These are phyloP conservation scores for Naematelia aurantialba DNA, from an alignment of 768 basidiomycete genomes.

Conservation along the genomic window DNA sequence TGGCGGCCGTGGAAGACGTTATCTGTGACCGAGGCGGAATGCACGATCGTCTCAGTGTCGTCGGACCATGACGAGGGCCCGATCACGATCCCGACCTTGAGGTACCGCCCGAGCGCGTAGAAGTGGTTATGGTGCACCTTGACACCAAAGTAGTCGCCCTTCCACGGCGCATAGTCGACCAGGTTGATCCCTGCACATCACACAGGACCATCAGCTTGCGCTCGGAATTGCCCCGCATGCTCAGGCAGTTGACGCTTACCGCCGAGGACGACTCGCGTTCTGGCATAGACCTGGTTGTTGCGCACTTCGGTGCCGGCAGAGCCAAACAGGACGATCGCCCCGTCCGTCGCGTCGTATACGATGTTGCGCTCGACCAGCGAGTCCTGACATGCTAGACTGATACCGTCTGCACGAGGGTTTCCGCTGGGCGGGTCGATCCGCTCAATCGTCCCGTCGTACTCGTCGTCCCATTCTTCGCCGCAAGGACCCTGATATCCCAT, in stretches of 20 bases:
- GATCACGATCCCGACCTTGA: conserved; percentile 50
- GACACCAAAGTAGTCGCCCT: conserved; percentile 48
- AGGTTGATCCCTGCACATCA: conserved; percentile 48
- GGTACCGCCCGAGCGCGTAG: conserved; percentile 43
- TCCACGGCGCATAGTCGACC: conserved; percentile 50
- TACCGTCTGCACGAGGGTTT: conserved; percentile 49
- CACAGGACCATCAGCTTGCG: not conserved
- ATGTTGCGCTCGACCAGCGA: conserved; percentile 49
- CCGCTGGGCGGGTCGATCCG: conserved; percentile 41
- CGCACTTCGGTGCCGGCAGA: conserved; percentile 44
- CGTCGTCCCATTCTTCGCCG: conserved; percentile 51
- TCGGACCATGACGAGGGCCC: conserved; percentile 51
- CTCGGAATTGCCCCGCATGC: not conserved
- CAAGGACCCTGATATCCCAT: conserved; percentile 42
- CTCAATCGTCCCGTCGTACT: conserved; percentile 43
- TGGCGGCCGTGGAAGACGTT: conserved; percentile 46
- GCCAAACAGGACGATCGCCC: conserved; percentile 50
- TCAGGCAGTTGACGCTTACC: conserved; percentile 22
- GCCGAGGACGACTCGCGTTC: conserved; percentile 47
- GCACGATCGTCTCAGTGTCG: conserved; percentile 48
- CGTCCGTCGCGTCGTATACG: conserved; percentile 50
- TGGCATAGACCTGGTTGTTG: conserved; percentile 45
- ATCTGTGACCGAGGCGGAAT: conserved; percentile 43
- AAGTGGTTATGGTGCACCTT: conserved; percentile 47
- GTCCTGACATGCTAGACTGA: conserved; percentile 51